These are phyloP conservation scores for Rutidosis leptorrhynchoides DNA, from an alignment of 129 eudicot species.

Conservation along the genomic window DNA sequence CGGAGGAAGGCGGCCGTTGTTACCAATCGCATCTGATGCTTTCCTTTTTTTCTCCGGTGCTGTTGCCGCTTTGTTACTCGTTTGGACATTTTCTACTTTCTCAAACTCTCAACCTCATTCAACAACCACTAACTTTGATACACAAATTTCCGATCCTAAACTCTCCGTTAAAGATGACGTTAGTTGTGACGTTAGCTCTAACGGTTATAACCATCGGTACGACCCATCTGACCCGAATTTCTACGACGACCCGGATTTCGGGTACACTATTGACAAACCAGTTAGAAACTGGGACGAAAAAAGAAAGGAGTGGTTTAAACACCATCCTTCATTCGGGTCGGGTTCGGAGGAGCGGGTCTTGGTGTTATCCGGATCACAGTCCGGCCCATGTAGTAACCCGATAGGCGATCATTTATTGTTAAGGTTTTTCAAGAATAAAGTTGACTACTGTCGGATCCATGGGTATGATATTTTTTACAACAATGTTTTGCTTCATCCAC, in stretches of 20 bases:
- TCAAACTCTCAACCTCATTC: constrained; percentile 34
- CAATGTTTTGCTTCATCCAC: constrained; percentile 58
- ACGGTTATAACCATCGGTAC: constrained; percentile 20
- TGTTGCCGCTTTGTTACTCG: constrained; percentile 42
- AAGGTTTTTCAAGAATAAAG: constrained; percentile 79
- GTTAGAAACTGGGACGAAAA: constrained; percentile 66
- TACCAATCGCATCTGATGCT: constrained; percentile 35
- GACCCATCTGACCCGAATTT: constrained; percentile 56
- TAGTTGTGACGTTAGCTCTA: background rate
- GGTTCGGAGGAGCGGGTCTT: constrained; percentile 50
- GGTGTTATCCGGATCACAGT: constrained; percentile 72
- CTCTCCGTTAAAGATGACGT: constrained; percentile 7
- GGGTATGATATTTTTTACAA: constrained; percentile 80
- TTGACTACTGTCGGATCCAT: constrained; percentile 79
- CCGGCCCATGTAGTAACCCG: constrained; percentile 67
- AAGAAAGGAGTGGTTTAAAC: constrained; percentile 52
- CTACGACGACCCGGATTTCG: constrained; percentile 49
- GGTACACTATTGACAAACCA: constrained; percentile 31
- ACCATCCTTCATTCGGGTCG: constrained; percentile 49
- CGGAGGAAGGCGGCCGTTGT: constrained; percentile 22
- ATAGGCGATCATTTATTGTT: constrained; percentile 64
- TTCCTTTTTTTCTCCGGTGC: constrained; percentile 42
- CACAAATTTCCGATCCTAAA: constrained; percentile 30
- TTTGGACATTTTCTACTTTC: constrained; percentile 57
- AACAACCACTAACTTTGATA: background rate